Conservation (phyloP, 129 eudicot species). For the Centrapalus pauciflorus region DNA sequence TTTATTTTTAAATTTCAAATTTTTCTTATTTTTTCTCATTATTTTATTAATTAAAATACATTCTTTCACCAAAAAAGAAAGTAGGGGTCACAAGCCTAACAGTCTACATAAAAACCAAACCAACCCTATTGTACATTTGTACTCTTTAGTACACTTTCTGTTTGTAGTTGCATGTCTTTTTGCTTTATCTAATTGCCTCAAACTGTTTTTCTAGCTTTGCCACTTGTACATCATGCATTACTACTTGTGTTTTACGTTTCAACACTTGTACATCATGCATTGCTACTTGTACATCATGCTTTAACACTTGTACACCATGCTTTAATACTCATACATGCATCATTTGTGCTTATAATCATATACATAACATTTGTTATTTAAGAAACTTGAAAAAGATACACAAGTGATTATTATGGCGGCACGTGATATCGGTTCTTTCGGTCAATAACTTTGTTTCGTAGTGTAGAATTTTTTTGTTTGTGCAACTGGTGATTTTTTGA, state of each 20-base stretch:
- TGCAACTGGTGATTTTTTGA: no score
- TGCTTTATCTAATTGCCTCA: slow-evolving; percentile 12
- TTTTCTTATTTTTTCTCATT: neutral
- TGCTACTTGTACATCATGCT: slow-evolving; percentile 1
- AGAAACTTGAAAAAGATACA: no score
- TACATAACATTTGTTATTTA: neutral
- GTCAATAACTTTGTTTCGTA: no score
- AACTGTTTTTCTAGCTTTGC: slow-evolving; percentile 16
- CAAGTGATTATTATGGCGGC: no score
- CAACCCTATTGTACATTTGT: slow-evolving; percentile 24
- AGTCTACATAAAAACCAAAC: slow-evolving; percentile 25
- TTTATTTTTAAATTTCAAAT: neutral
- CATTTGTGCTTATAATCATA: neutral
- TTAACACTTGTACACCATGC: neutral
- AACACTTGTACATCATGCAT: slow-evolving; percentile 1
- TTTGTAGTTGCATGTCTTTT: slow-evolving; percentile 18
- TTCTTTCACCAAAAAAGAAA: neutral
- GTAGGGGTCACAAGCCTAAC: slow-evolving; percentile 23
- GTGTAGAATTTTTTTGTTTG: no score
- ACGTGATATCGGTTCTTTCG: no score
- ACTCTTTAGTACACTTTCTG: slow-evolving; percentile 28
- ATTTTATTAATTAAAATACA: neutral
- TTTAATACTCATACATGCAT: neutral
- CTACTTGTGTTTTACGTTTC: no score
- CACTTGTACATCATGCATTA: slow-evolving; percentile 16